Conservation (phyloP, 345 rosid species). For the Durio zibethinus region DNA sequence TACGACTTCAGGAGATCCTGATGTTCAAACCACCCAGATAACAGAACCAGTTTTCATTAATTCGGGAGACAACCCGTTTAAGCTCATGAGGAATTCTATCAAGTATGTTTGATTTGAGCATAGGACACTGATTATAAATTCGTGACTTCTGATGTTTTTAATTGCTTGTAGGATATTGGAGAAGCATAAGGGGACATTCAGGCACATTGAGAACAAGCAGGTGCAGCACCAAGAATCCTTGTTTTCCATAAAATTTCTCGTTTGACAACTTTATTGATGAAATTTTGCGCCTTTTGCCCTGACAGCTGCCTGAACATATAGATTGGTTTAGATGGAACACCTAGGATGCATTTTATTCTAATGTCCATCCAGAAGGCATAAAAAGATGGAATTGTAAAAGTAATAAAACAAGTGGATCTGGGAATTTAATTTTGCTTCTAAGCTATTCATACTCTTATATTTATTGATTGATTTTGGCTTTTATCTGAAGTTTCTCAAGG, state of each 20-base stretch:
- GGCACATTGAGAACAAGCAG: conserved; percentile 51
- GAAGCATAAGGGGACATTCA: conserved; percentile 50
- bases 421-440: not conserved
- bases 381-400: conserved; percentile 55
- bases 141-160: not conserved
- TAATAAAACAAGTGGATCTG: conserved; percentile 9
- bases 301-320: conserved; percentile 47
- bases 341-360: conserved; percentile 67
- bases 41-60: conserved; percentile 47
- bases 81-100: conserved; percentile 49
- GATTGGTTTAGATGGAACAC: conserved; percentile 74
- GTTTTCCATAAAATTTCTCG: not conserved
- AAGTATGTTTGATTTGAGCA: conserved; percentile 28
- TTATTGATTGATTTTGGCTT: not conserved
- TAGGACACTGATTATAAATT: not conserved
- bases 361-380: conserved; percentile 46
- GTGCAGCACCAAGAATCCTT: conserved; percentile 17
- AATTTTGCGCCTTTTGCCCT: not conserved
- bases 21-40: conserved; percentile 31
- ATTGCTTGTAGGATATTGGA: conserved; percentile 44
- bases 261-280: not conserved
- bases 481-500: conserved; percentile 32
- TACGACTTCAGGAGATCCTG: conserved; percentile 40
- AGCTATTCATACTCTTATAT: not conserved
- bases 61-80: conserved; percentile 52